Base-by-base conservation (phyloP, 192 early-diverging fungal species). In the Fimicolochytrium jonesii region DNA sequence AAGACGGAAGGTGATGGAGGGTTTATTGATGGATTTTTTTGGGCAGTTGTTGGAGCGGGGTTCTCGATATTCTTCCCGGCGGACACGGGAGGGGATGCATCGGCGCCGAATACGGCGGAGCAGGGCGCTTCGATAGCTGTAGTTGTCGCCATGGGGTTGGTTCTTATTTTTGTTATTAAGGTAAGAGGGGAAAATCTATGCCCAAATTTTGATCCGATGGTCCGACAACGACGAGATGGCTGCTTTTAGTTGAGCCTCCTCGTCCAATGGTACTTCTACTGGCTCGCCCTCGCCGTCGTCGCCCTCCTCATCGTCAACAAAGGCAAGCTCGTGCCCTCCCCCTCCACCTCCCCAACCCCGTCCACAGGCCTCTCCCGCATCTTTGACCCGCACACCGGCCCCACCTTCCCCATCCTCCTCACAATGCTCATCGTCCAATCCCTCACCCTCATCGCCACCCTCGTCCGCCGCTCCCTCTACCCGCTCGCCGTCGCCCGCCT, bases 221-320 rank as follows among this genome's bases (percentile, higher is more conserved):
- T 49, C 13, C 13, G n/a, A 49, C 41, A 18, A n/a, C 20, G n/a
- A n/a, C n/a, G n/a, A n/a, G n/a, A n/a, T n/a, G n/a, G n/a, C n/a
- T 25, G 13, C 13, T 49, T 0, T 13, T 1, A 49, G 48, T 13
- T 49, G 25, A 49, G 48, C 48, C 26, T 49, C 18, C 15, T 49
- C 26, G 48, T 49, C 25, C 48, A 25, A 25, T 49, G 48, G 48
- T 49, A 20, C 48, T 49, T 49, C 23, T 49, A 49, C 48, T 15
- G 15, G 48, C 15, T 49, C n/a, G 48, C 48, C 23, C 13, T 49
- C 11, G 48, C 48, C 26, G 48, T 49, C 0, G 48, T 15, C 17
- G 48, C 26, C 26, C 25, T 49, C 18, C 26, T 49, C 13, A 49
- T 49, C 48, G 26, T 49, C 48, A 49, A 49, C 48, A 49, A 49